Percentiles rank a stretch among this genome's conserved stretches.
phyloP scores from a whole-genome alignment of 2,329 filamentous ascomycete species.

The Blastomyces emzantsi region DNA sequence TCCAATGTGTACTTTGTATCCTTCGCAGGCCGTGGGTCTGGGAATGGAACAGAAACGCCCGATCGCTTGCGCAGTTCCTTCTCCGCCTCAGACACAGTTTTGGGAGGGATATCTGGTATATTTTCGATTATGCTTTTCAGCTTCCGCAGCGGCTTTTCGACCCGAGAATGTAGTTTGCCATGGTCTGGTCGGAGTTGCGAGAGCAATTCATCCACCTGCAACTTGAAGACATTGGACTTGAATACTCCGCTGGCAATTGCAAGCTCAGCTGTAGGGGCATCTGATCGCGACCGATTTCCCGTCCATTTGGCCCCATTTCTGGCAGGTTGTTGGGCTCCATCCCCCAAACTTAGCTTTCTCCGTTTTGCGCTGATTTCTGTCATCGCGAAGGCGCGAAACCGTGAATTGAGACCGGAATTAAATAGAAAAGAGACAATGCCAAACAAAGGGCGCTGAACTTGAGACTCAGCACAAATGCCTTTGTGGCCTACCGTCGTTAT shows the following conservation, averaged over 20 bases:
- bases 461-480: neutral
- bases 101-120: conserved; percentile 43
- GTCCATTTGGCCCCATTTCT: conserved; percentile 18
- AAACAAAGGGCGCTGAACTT: neutral
- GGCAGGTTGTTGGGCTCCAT: conserved; percentile 16
- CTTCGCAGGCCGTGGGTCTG: conserved; percentile 64
- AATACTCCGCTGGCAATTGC: conserved; percentile 44
- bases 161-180: conserved; percentile 45
- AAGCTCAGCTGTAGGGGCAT: conserved; percentile 27
- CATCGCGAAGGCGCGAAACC: conserved; percentile 19
- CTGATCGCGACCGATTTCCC: conserved; percentile 21
- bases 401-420: neutral
- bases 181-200: conserved; percentile 50
- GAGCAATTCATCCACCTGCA: conserved; percentile 57
- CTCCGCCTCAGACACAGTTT: conserved; percentile 55
- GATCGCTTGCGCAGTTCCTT: conserved; percentile 57
- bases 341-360: conserved; percentile 39
- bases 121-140: conserved; percentile 50
- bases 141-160: conserved; percentile 46
- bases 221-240: conserved; percentile 58
- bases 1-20: conserved; percentile 74
- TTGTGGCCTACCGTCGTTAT: neutral
- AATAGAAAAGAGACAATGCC: neutral
- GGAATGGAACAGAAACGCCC: conserved; percentile 70
- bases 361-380: conserved; percentile 34